Evolutionary conservation across 495 filamentous ascomycete species (phyloP), one percentile per base, ranked within the genome.

Genomic region (Diplogelasinospora grovesii): DNA sequence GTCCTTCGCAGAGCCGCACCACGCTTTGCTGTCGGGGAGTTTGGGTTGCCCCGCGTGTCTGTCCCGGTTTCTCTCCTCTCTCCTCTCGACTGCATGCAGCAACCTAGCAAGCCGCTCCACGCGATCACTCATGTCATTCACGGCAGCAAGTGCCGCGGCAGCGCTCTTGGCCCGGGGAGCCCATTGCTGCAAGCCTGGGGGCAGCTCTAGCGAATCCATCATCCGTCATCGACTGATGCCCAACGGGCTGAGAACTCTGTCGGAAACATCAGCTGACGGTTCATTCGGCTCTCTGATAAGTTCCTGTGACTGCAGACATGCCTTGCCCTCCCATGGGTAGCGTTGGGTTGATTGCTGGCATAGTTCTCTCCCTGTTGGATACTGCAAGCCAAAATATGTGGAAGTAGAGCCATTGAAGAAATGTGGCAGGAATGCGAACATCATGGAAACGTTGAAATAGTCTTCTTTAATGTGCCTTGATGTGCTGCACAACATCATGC

Each of bases 31-130:
- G 38, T 32, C 16, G 13, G 14, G 21, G 18, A 6, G 7, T 15
- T 30, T 9, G 11, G 38, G 11, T 5, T 16, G 18, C 38, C 27
- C 38, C 26, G 19, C 19, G 9, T 31, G 9, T 5, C 28, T 9
- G 21, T 7, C n/a, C n/a, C 27, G 26, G 27, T 13, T 22, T 23
- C n/a, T 11, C 18, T 32, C 27, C 7, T 16, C 14, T 29, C 37
- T 41, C 19, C 13, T 18, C 28, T 41, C 38, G 26, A 14, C 21
- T 25, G 19, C 26, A 33, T 23, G 38, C 30, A 33, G n/a, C 13
- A 18, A 18, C 30, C 30, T 18, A 18, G 13, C 30, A 33, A 33
- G 9, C 28, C 15, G 30, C n/a, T 18, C 21, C n/a, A 14, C 9
- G 28, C 28, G 30, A 33, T 14, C 8, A 16, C 8, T 31, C 30